Base-by-base conservation (phyloP, 2,329 filamentous ascomycete genomes). In the Penicillium aurantiogriseum region DNA sequence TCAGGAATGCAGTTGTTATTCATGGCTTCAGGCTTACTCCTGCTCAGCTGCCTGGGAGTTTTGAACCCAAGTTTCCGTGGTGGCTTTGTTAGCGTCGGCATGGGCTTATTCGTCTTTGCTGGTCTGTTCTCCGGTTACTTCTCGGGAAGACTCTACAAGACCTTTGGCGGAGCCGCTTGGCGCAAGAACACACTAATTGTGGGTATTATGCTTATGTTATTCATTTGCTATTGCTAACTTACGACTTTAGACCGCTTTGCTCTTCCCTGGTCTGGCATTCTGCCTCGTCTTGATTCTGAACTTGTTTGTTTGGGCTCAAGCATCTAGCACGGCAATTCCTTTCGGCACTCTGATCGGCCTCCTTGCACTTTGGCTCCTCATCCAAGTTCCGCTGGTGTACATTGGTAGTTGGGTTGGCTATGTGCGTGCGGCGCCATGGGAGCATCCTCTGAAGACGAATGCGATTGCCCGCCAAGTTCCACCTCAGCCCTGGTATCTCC, bases 61-160 rank as follows among this genome's bases (percentile, higher is more conserved):
- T 74, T 95, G 55, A 95, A 95, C 68, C 91, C 91, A 2, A 92
- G 88, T 72, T 94, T 92, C 80, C 87, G 91, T n/a, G 91, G 91
- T 57, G 91, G 91, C 0, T 96, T 95, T 73, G 83, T 94, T 70
- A 93, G 89, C 67, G 90, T 94, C 40, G 91, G 89, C 7, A 81
- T 92, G 27, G 90, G 90, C 1, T 81, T 96, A 21, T 96, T 95
- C 73, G 81, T 95, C 54, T 88, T 94, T 65, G 91, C 90, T 1
- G 91, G 91, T 10, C 71, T 90, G 6, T 92, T 94, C 72, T 94
- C 91, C 0, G 91, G 91, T 11, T 96, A 95, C 76, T 94, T 92
- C 75, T 94, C 90, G 2, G 88, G 87, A 1, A 83, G 90, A 33
- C 82, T 95, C 2, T 95, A 92, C 80, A 88, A 87, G 76, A 93